A percentile compares a stretch with the other conserved stretches of the same genome.
phyloP scores from a whole-genome alignment of 2,329 filamentous ascomycete species.

The Hypoxylon sp. region DNA sequence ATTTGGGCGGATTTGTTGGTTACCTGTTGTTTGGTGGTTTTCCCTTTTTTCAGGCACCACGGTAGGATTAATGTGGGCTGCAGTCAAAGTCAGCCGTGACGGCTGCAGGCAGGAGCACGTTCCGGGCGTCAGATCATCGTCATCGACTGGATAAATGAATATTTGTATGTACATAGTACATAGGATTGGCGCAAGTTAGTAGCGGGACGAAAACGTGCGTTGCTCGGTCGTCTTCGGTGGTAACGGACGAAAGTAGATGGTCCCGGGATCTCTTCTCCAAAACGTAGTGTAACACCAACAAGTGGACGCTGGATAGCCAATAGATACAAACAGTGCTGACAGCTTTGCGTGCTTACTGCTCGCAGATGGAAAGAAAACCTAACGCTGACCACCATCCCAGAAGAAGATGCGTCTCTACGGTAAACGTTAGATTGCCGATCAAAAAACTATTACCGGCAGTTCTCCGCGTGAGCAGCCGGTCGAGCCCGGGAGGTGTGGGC shows the following conservation, averaged over 20 bases:
- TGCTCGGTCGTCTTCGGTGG: conserved; percentile 9
- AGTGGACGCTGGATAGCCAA: conserved; percentile 17
- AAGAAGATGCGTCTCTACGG: background rate
- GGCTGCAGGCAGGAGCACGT: conserved; percentile 20
- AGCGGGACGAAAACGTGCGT: conserved; percentile 30
- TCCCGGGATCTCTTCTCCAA: conserved; percentile 34
- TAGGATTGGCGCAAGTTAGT: conserved; percentile 38
- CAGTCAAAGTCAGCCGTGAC: conserved; percentile 14
- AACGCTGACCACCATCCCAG: conserved; percentile 1
- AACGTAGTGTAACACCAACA: conserved; percentile 36
- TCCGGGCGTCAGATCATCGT: conserved; percentile 28
- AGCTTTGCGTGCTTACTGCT: conserved; percentile 30
- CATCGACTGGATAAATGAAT: conserved; percentile 26
- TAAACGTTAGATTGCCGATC: conserved; percentile 20
- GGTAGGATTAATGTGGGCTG: conserved; percentile 13
- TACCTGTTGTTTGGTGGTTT: too few relatives aligned
- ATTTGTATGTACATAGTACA: too few relatives aligned
- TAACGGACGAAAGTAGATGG: conserved; percentile 35
- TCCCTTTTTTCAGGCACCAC: conserved; percentile 7
- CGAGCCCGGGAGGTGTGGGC: conserved; percentile 21
- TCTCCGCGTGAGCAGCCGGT: conserved; percentile 29
- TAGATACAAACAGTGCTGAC: conserved; percentile 29
- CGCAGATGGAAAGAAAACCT: background rate
- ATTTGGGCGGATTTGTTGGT: conserved; percentile 10
- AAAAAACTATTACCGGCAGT: conserved; percentile 21